These are phyloP conservation scores for Tetrapisispora fleetii DNA, from an alignment of 805 yeast species.

Conservation along the genomic window DNA sequence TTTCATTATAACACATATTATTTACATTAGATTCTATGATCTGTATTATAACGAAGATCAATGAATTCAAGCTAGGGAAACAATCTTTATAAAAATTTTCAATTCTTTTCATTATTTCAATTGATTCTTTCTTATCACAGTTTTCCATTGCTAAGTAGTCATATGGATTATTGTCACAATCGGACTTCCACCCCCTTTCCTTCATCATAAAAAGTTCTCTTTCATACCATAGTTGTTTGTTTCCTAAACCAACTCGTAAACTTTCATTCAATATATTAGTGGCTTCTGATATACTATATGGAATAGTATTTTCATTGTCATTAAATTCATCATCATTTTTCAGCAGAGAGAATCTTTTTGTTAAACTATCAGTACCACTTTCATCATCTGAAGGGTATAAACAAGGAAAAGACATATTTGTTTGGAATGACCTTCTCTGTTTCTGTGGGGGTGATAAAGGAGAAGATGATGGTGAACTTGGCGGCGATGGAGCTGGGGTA, in stretches of 20 bases:
- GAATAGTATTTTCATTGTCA: constrained; percentile 32
- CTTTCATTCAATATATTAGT: constrained; percentile 53
- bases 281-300: constrained; percentile 74
- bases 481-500: constrained; percentile 84
- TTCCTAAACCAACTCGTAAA: constrained; percentile 55
- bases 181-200: constrained; percentile 52
- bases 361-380: constrained; percentile 21
- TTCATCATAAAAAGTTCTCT: constrained; percentile 60
- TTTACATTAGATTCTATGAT: constrained; percentile 44
- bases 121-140: constrained; percentile 20
- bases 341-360: constrained; percentile 5
- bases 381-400: constrained; percentile 44
- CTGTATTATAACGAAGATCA: constrained; percentile 55
- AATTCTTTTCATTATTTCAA: constrained; percentile 37
- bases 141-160: constrained; percentile 18
- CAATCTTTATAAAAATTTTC: constrained; percentile 48
- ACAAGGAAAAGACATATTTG: constrained; percentile 58
- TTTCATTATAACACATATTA: constrained; percentile 16
- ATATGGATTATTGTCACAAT: constrained; percentile 20
- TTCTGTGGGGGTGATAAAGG: constrained; percentile 15
- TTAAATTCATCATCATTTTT: neutral
- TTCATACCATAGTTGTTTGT: constrained; percentile 62
- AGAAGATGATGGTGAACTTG: constrained; percentile 37
- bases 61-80: constrained; percentile 48
- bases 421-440: constrained; percentile 48